Base-by-base conservation (phyloP, 306 rosid genomes). In the Ceratonia siliqua region DNA sequence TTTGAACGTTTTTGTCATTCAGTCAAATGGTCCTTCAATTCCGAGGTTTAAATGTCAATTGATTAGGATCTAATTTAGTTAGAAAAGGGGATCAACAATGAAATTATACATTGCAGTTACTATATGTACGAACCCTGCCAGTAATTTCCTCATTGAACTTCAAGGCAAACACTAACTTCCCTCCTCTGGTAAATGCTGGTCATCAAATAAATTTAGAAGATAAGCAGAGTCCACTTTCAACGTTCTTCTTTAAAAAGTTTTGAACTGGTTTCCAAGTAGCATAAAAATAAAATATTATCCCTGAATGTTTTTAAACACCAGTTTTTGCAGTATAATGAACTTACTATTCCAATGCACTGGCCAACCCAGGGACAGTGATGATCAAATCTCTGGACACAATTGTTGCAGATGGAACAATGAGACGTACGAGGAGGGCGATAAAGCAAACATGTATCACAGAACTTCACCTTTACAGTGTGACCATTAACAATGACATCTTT, bases 281-380 rank as follows among this genome's bases (percentile, higher is more conserved):
- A 81, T 42, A 64, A 24, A 64, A 11, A 53, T 25, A 53, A 18
- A 71, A 81, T 30, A 55, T 10, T 10, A 28, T 55, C 62, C 33
- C 25, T 17, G 25, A 58, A 58, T 58, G 45, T 48, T 30, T 77
- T 68, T 32, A 54, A 66, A 54, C 38, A 58, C 17, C 30, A 61
- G 35, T 35, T 17, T 21, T 62, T 54, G 66, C 25, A 46, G 33
- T 17, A 27, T 43, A 55, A 46, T 0, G 61, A 78, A 85, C 96
- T 87, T 91, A 94, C 98, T 22, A 82, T 72, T 90, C 98, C 98
- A 63, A 94, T 88, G 89, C 98, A 94, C 87, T 94, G 98, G 43
- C 98, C 98, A 79, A 94, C 97, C 98, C 98, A 94, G 50, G 97
- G 97, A 63, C 98, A 94, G 68, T 94, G 98, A 88, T 94, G 98